Evolutionary conservation across 106 monocot species (phyloP).

Genomic region (Acorus gramineus): DNA sequence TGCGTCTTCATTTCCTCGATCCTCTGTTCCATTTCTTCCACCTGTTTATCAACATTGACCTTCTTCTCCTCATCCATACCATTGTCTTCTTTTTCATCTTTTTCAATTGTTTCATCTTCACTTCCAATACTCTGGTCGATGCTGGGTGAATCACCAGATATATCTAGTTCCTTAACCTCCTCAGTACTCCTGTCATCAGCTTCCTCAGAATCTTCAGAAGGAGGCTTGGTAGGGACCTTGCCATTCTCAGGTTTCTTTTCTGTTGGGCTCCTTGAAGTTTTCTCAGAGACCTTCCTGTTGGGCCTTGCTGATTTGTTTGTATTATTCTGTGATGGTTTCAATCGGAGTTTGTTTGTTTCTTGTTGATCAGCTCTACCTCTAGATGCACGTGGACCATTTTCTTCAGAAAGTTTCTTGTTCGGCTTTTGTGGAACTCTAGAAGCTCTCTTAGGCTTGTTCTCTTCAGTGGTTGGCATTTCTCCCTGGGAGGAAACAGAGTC

Average conservation of each 20-base stretch:
- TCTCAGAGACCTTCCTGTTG: conserved; percentile 13
- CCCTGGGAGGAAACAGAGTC: conserved; percentile 68
- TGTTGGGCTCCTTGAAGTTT: conserved; percentile 19
- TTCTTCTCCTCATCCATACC: conserved; percentile 24
- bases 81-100: conserved; percentile 71
- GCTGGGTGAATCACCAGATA: conserved; percentile 35
- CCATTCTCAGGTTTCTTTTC: conserved; percentile 32
- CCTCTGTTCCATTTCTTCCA: conserved; percentile 68
- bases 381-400: conserved; percentile 32
- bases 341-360: conserved; percentile 47
- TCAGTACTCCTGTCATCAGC: conserved; percentile 49
- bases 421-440: conserved; percentile 68
- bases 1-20: conserved; percentile 4
- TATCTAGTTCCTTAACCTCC: conserved; percentile 59
- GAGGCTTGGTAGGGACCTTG: conserved; percentile 29
- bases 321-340: conserved; percentile 38
- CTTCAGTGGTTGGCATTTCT: conserved; percentile 33
- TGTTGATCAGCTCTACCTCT: conserved; percentile 30
- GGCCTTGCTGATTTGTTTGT: conserved; percentile 52
- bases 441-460: conserved; percentile 38
- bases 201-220: conserved; percentile 73
- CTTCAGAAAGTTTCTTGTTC: conserved; percentile 38
- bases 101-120: conserved; percentile 62
- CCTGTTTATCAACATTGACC: conserved; percentile 28
- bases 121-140: conserved; percentile 54